phyloP scores from a whole-genome alignment of 2,329 filamentous ascomycete species.

The Tricladium varicosporioides region DNA sequence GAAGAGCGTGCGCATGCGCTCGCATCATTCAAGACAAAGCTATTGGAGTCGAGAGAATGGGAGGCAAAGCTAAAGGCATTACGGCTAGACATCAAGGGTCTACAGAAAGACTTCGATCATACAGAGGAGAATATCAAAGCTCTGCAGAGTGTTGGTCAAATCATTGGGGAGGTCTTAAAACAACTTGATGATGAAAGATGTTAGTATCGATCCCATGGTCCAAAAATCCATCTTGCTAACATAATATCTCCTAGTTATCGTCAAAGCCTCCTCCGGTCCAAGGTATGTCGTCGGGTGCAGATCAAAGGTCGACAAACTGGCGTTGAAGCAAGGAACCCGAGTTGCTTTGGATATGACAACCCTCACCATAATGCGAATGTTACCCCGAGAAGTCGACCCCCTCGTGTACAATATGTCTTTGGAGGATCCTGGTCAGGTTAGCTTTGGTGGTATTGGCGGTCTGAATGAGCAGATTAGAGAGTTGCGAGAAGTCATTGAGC shows the following conservation, averaged over 20 bases:
- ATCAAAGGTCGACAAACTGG: slow-evolving; percentile 95
- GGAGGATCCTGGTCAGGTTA: slow-evolving; percentile 95
- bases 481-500: slow-evolving; percentile 93
- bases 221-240: slow-evolving; percentile 19
- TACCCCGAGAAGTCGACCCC: slow-evolving; percentile 96
- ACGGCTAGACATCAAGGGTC: slow-evolving; percentile 90
- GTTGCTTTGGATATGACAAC: slow-evolving; percentile 99
- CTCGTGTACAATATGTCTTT: slow-evolving; percentile 99
- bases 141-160: slow-evolving; percentile 96
- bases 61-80: slow-evolving; percentile 95
- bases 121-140: slow-evolving; percentile 99
- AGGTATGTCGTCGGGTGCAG: slow-evolving; percentile 98
- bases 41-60: slow-evolving; percentile 96
- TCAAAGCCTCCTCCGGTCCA: slow-evolving; percentile 95
- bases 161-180: slow-evolving; percentile 98
- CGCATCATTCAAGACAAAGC: slow-evolving; percentile 73
- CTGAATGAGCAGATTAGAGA: slow-evolving; percentile 98
- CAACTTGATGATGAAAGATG: slow-evolving; percentile 98
- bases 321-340: slow-evolving; percentile 96
- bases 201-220: slow-evolving; percentile 48
- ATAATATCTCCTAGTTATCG: slow-evolving; percentile 67
- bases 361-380: slow-evolving; percentile 99
- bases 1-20: slow-evolving; percentile 66
- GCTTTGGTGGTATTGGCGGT: slow-evolving; percentile 95
- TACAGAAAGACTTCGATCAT: slow-evolving; percentile 92